Base-by-base conservation (phyloP, 2,329 filamentous ascomycete species). In the Diaporthe australafricana region DNA sequence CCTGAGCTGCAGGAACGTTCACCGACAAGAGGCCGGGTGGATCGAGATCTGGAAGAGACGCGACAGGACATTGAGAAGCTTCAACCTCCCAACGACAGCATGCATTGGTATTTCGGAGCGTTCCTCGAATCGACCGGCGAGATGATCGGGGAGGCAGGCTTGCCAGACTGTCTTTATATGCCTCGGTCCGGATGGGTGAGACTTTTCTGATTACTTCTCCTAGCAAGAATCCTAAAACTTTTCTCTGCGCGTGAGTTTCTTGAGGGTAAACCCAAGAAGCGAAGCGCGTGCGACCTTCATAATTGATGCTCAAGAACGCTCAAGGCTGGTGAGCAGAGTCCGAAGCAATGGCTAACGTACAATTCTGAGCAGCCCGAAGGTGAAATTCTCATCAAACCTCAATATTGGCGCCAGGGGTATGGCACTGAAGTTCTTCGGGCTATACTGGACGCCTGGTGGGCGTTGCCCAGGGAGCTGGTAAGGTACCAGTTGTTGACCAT, bases 361-460 rank as follows among this genome's bases (percentile, higher is more conserved):
- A 40, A 40, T 5, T 72, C 57, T 12, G 70, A 71, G 5, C 68
- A 71, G 68, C 72, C 72, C 14, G 72, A 74, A 62, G 67, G 45
- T 25, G 72, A 74, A 38, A 60, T 74, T 12, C 38, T 72, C 32
- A 17, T 74, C 20, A 68, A 68, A 62, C 47, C 38, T 8, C 30
- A 35, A 11, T 62, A 73, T 50, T 70, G 70, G 67, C 57, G 72
- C n/a, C 72, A 74, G 50, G 72, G 72, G 16, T 74, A 74, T 62
- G 72, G 72, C 11, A 65, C 72, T 25, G 72, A 74, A 48, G 16
- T 71, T n/a, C 25, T 70, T 17, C 20, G 22, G 2, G 72, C 53
- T 14, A 62, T 70, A 8, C 52, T 70, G 25, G 42, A 65, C 6
- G 60, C 72, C 3, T 74, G 70, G 70, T 74, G 70, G 70, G 70